phyloP scores from a whole-genome alignment of 75 land plant genomes.

The Larix kaempferi region DNA sequence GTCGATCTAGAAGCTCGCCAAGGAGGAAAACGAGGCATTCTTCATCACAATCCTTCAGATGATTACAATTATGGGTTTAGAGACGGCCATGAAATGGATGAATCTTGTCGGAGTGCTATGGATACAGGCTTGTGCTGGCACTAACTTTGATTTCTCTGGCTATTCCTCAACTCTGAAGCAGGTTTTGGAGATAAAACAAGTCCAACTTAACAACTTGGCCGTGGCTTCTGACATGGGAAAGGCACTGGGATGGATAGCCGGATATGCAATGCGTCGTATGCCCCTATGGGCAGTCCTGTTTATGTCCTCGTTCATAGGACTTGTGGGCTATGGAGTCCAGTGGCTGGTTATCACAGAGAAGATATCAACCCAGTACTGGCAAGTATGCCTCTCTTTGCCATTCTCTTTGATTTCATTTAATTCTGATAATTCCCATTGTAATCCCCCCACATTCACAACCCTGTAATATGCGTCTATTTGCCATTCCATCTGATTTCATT shows the following conservation, averaged over 20 bases:
- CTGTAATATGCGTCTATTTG: neutral
- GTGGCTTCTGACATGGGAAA: slow-evolving; percentile 81
- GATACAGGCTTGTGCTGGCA: slow-evolving; percentile 78
- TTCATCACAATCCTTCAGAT: too few species aligned
- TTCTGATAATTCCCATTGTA: neutral
- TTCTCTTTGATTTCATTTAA: neutral
- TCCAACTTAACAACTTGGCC: slow-evolving; percentile 71
- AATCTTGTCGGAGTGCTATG: slow-evolving; percentile 63
- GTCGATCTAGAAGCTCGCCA: too few species aligned
- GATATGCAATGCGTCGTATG: slow-evolving; percentile 36
- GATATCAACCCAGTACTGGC: slow-evolving; percentile 46
- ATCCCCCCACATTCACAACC: neutral
- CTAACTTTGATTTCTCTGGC: slow-evolving; percentile 66
- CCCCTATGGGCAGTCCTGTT: slow-evolving; percentile 48
- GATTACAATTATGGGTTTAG: neutral
- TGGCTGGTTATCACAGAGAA: slow-evolving; percentile 47
- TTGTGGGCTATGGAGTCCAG: slow-evolving; percentile 53
- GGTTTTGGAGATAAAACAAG: slow-evolving; percentile 64
- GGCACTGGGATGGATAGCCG: slow-evolving; percentile 57
- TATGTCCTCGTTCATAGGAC: slow-evolving; percentile 40
- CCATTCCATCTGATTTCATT: neutral
- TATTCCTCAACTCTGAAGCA: slow-evolving; percentile 69
- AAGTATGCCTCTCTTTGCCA: slow-evolving; percentile 20
- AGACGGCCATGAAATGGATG: slow-evolving; percentile 53
- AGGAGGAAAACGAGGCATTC: too few species aligned